phyloP scores from a whole-genome alignment of 2,329 filamentous ascomycete genomes.

The Gnomoniopsis smithogilvyi region DNA sequence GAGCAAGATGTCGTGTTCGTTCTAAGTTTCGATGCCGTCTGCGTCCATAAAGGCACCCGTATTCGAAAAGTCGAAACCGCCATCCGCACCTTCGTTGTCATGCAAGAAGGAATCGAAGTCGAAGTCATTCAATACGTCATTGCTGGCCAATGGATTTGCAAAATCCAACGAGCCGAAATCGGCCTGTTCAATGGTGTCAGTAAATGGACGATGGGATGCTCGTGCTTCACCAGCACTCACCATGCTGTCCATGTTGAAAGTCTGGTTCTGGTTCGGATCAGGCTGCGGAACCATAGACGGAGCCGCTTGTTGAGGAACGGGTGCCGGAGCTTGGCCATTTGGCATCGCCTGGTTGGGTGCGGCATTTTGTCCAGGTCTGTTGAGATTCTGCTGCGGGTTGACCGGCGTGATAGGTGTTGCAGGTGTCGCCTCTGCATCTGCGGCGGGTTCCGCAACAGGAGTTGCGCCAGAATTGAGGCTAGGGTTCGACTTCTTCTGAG shows the following conservation, averaged over 20 bases:
- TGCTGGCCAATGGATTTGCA: constrained; percentile 49
- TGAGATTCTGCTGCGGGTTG: constrained; percentile 46
- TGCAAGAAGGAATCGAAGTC: constrained; percentile 69
- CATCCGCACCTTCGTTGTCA: constrained; percentile 46
- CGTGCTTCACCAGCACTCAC: constrained; percentile 33
- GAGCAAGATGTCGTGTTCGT: neutral
- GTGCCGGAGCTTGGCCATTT: constrained; percentile 43
- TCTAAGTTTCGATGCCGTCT: constrained; percentile 44
- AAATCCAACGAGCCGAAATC: constrained; percentile 51
- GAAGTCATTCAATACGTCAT: constrained; percentile 63
- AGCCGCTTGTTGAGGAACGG: constrained; percentile 38
- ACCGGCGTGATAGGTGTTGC: constrained; percentile 63
- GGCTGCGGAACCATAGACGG: constrained; percentile 42
- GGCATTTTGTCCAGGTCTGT: constrained; percentile 40
- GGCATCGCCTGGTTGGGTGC: constrained; percentile 34
- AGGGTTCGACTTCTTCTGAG: constrained; percentile 62
- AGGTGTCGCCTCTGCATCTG: constrained; percentile 57
- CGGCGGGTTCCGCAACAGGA: constrained; percentile 52
- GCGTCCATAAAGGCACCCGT: constrained; percentile 53
- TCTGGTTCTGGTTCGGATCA: constrained; percentile 49
- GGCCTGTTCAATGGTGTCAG: constrained; percentile 27
- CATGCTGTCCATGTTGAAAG: constrained; percentile 47
- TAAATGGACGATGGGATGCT: neutral
- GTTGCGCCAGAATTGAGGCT: constrained; percentile 52
- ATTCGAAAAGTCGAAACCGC: constrained; percentile 53